phyloP scores from a whole-genome alignment of 2,329 filamentous ascomycete genomes.

The Botryotinia convoluta region DNA sequence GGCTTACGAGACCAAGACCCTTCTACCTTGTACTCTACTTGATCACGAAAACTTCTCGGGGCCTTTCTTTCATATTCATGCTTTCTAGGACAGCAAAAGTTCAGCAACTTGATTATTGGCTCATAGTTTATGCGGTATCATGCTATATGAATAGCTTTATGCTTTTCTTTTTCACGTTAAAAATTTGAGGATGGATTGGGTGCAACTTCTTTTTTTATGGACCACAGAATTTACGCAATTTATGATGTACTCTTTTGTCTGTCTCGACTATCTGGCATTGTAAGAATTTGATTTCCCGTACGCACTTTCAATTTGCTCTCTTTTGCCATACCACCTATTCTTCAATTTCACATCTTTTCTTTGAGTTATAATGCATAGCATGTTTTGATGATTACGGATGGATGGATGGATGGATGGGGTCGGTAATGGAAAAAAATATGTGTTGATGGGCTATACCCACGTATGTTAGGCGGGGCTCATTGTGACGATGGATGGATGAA shows the following conservation, averaged over 20 bases:
- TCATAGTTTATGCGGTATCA: slow-evolving; percentile 16
- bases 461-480: not conserved
- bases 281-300: slow-evolving; percentile 5
- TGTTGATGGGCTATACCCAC: not conserved
- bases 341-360: slow-evolving; percentile 1
- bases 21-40: slow-evolving; percentile 20
- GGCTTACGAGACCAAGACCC: slow-evolving; percentile 13
- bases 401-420: slow-evolving; percentile 2
- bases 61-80: slow-evolving; percentile 5
- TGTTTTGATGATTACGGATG: slow-evolving; percentile 6
- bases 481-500: not conserved
- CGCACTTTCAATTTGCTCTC: slow-evolving; percentile 1
- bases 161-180: slow-evolving; percentile 14
- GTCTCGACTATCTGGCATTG: slow-evolving; percentile 11
- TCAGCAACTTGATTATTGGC: slow-evolving; percentile 18
- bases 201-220: slow-evolving; percentile 13
- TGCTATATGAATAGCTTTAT: slow-evolving; percentile 11
- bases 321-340: not conserved
- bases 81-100: slow-evolving; percentile 20
- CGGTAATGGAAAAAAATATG: slow-evolving; percentile 1
- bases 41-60: slow-evolving; percentile 13
- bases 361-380: slow-evolving; percentile 15
- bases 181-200: slow-evolving; percentile 19
- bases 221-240: slow-evolving; percentile 16
- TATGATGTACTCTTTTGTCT: slow-evolving; percentile 16